Evolutionary conservation across 345 rosid species (phyloP).

Genomic region (Populus pruinosa): DNA sequence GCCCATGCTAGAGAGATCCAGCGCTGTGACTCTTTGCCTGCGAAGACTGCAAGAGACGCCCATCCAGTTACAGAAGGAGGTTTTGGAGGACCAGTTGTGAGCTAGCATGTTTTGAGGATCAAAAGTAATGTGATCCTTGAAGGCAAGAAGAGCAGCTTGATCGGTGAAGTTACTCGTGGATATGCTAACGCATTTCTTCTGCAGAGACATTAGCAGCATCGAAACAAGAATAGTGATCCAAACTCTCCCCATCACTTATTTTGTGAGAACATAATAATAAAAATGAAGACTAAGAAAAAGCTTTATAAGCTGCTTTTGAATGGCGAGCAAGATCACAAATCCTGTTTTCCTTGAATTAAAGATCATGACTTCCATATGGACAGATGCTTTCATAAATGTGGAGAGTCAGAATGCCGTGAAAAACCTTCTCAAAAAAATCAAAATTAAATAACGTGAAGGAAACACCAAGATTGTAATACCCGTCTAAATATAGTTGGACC

Average conservation of each 20-base stretch:
- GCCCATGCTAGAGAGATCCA: not conserved
- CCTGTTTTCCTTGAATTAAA: no score
- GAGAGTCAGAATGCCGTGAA: no score
- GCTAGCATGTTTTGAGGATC: slow-evolving; percentile 11
- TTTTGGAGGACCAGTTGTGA: not conserved
- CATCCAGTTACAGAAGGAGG: slow-evolving; percentile 9
- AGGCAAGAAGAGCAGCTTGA: slow-evolving; percentile 8
- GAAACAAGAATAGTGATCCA: not conserved
- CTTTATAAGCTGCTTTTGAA: no score
- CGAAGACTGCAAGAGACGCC: not conserved
- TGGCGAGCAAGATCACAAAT: no score
- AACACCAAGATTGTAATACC: no score
- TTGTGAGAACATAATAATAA: no score
- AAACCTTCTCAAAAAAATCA: no score
- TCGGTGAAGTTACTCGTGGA: not conserved
- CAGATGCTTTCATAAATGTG: no score
- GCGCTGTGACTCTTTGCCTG: not conserved
- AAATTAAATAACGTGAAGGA: no score
- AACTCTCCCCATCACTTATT: not conserved
- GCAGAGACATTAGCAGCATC: not conserved
- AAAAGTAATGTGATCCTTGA: slow-evolving; percentile 1
- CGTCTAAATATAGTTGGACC: no score
- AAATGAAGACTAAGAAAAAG: no score
- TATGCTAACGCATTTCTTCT: not conserved
- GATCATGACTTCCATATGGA: no score